Evolutionary conservation across 2,329 filamentous ascomycete species (phyloP), one percentile per base, ranked within the genome.

Genomic region (Colletotrichum sp.): DNA sequence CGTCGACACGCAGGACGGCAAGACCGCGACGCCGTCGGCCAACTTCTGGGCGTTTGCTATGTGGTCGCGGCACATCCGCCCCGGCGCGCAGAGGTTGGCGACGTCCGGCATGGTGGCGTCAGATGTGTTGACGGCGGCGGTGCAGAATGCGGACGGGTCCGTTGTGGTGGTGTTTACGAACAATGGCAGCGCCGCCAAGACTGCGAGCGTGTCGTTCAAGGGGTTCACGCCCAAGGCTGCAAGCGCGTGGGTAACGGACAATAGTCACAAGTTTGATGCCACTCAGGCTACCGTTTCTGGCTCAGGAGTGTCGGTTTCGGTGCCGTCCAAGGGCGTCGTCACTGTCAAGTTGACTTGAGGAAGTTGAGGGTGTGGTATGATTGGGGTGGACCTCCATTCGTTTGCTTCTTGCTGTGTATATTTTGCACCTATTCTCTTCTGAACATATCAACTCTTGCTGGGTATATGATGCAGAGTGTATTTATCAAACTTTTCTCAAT

Each of bases 11-110:
- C 78, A 76, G 55, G 80, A 82, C 71, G 80, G 80, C 7, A 76
- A 78, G 28, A 65, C 62, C 82, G 82, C 80, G 80, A 83, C 77
- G 26, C 81, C 84, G 7, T 80, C 83, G 9, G 80, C 81, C 71
- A 80, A 83, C 7, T 80, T 86, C 28, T 87, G 85, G 85, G 85
- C 85, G n/a, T 84, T 87, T 76, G 85, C 85, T 57, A 85, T 84
- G 79, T 86, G 83, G 83, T 80, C 78, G 28, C 82, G 85, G 21
- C 83, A 83, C 75, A 83, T 86, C 26, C 82, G 84, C 1, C 85
- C 85, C 3, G 85, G 85, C 0, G 84, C 85, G 18, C 69, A 82
- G 8, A 79, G 84, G 44, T 77, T 86, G 21, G 81, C 78, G 16
- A 80, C 80, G 6, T 78, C 80, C 7, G 83, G 82, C 4, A 80